Conservation (phyloP, 352 stramenopile genomes). For the Phytophthora constricta region DNA sequence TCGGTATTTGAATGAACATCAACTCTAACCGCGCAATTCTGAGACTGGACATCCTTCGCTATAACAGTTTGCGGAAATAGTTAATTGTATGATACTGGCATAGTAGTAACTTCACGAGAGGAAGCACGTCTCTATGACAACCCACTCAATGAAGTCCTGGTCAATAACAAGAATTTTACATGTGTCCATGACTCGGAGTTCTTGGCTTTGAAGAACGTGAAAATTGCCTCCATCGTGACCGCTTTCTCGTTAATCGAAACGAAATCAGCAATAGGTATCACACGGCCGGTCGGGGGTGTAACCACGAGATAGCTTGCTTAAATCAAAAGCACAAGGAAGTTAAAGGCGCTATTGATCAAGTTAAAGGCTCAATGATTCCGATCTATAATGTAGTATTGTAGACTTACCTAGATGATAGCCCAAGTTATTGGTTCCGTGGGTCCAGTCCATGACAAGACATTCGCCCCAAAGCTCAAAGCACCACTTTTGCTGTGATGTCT, state of each 20-base stretch:
- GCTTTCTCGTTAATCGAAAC: conserved; percentile 27
- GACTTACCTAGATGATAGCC: conserved; percentile 14
- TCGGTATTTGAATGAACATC: neutral
- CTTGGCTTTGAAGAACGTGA: conserved; percentile 31
- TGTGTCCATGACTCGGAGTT: conserved; percentile 6
- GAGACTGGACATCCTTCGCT: neutral
- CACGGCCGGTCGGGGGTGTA: conserved; percentile 22
- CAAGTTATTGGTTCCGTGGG: conserved; percentile 19
- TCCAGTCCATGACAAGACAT: conserved; percentile 15
- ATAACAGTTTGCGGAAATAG: conserved; percentile 4
- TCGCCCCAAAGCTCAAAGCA: conserved; percentile 12
- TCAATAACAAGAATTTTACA: conserved; percentile 22
- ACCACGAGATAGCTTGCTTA: conserved; percentile 20
- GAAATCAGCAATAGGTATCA: conserved; percentile 29
- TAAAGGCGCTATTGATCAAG: neutral
- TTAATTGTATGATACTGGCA: conserved; percentile 22
- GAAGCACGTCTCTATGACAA: conserved; percentile 6
- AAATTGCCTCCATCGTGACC: conserved; percentile 15
- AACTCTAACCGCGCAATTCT: neutral
- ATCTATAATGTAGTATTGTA: conserved; percentile 2
- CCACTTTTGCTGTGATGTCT: conserved; percentile 7
- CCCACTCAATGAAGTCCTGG: conserved; percentile 20
- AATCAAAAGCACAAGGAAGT: conserved; percentile 1
- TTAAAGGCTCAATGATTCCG: neutral
- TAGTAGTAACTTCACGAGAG: conserved; percentile 6